A percentile compares a stretch with the other conserved stretches of the same genome.
These are phyloP conservation scores for Xenosphaeropsis pyriputrescens DNA, from an alignment of 2,329 filamentous ascomycete species.

Conservation along the genomic window DNA sequence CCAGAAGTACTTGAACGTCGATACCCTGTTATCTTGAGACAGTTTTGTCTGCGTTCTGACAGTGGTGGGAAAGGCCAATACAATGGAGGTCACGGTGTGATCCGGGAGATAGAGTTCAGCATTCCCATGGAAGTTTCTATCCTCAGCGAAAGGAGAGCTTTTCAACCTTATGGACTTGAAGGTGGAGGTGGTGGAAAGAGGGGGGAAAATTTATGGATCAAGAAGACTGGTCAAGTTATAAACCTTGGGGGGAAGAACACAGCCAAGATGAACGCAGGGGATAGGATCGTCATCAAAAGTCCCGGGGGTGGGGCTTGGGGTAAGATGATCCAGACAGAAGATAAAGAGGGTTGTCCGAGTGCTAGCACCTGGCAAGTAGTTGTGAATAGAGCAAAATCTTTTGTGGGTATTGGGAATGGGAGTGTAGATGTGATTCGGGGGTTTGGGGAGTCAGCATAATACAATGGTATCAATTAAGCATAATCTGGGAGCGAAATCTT, in stretches of 20 bases:
- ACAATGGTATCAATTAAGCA: constrained; percentile 1
- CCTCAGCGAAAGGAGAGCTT: constrained; percentile 61
- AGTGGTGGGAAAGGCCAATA: constrained; percentile 52
- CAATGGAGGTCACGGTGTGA: constrained; percentile 58
- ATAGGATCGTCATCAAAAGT: constrained; percentile 9
- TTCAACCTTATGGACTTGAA: constrained; percentile 67
- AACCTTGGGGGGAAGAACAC: constrained; percentile 10
- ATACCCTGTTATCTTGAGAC: constrained; percentile 58
- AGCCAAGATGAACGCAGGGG: constrained; percentile 7
- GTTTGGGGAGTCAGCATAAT: too few species aligned
- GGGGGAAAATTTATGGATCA: constrained; percentile 77
- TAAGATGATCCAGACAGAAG: neutral
- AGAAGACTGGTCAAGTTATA: constrained; percentile 3
- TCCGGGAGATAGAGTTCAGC: constrained; percentile 70
- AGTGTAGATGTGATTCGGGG: too few species aligned
- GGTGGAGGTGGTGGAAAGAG: constrained; percentile 69
- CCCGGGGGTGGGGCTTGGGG: constrained; percentile 13
- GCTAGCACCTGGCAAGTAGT: neutral
- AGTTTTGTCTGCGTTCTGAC: constrained; percentile 49
- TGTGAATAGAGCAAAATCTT: neutral
- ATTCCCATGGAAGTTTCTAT: constrained; percentile 68
- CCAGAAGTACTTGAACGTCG: constrained; percentile 63
- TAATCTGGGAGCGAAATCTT: too few species aligned
- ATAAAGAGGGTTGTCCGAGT: neutral
- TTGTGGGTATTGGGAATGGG: too few species aligned